Percentiles rank a stretch among this genome's conserved stretches.
phyloP scores from a whole-genome alignment of 2,329 filamentous ascomycete genomes.

The Chaetomiaceae sp. region DNA sequence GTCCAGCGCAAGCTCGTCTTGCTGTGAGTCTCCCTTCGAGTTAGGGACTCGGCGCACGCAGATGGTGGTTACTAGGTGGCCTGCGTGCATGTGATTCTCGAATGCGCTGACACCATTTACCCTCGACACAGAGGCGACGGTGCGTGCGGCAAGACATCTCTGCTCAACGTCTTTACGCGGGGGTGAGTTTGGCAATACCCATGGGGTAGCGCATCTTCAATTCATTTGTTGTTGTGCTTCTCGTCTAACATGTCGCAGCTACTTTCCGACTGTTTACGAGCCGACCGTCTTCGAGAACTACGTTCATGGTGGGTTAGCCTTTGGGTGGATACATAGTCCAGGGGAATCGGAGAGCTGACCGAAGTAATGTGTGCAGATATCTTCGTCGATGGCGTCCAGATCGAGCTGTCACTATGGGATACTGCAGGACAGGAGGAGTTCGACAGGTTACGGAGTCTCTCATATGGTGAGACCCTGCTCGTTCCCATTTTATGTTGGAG shows the following conservation, averaged over 20 bases:
- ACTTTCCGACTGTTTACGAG: constrained; percentile 97
- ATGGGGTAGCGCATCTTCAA: background rate
- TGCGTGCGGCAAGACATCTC: constrained; percentile 93
- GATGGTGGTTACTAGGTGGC: background rate
- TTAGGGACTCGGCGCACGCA: background rate
- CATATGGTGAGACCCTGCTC: constrained; percentile 61
- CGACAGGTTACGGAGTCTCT: constrained; percentile 88
- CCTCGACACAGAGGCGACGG: constrained; percentile 69
- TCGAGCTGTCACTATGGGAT: constrained; percentile 97
- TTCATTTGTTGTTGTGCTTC: too few relatives aligned
- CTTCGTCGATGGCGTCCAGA: constrained; percentile 95
- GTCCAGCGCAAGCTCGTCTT: constrained; percentile 96
- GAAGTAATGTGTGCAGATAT: constrained; percentile 63
- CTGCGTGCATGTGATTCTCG: constrained; percentile 1
- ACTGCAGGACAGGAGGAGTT: constrained; percentile 99
- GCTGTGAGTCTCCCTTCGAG: constrained; percentile 58
- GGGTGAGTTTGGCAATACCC: constrained; percentile 67
- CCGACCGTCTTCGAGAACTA: constrained; percentile 99
- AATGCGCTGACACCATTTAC: constrained; percentile 5
- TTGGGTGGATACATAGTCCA: background rate
- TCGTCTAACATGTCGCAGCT: constrained; percentile 46
- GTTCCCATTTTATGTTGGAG: constrained; percentile 3
- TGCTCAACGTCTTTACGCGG: constrained; percentile 97
- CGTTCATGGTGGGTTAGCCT: constrained; percentile 71
- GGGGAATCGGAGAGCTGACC: too few relatives aligned